Percentiles rank a stretch among this genome's conserved stretches.
These are phyloP conservation scores for Crotalaria pallida DNA, from an alignment of 306 rosid species.

Conservation along the genomic window DNA sequence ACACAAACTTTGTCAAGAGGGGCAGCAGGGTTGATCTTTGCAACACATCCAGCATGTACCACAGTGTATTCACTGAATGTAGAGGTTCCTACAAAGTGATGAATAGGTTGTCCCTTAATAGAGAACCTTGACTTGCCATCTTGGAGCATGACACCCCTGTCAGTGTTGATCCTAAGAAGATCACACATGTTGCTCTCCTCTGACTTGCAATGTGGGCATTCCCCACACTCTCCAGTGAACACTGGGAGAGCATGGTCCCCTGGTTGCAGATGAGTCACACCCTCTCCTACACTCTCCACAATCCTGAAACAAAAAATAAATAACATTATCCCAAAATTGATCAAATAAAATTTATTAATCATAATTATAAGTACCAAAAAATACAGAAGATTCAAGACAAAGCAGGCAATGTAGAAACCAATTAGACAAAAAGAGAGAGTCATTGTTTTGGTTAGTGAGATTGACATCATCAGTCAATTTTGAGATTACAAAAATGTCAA, in stretches of 20 bases:
- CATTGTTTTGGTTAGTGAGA: no score
- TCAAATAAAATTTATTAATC: neutral
- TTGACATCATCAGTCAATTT: no score
- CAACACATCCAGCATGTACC: conserved; percentile 67
- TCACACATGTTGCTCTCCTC: conserved; percentile 97
- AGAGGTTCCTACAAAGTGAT: conserved; percentile 87
- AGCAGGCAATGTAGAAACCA: no score
- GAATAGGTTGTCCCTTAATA: conserved; percentile 59
- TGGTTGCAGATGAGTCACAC: conserved; percentile 68
- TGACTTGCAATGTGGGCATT: conserved; percentile 75
- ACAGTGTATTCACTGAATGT: conserved; percentile 90
- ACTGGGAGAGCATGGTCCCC: conserved; percentile 92
- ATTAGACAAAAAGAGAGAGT: no score
- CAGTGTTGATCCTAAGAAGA: conserved; percentile 81
- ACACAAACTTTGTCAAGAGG: conserved; percentile 92
- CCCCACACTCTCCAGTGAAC: conserved; percentile 89
- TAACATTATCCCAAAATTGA: neutral
- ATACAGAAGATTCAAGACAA: neutral
- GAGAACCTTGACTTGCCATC: conserved; percentile 69
- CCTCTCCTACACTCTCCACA: conserved; percentile 86
- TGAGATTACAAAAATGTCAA: no score
- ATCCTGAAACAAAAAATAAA: conserved; percentile 32
- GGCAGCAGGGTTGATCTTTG: conserved; percentile 77
- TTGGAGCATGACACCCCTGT: conserved; percentile 63
- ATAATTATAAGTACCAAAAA: neutral